Evolutionary conservation across 345 rosid species (phyloP).

Genomic region (Cochlearia excelsa): DNA sequence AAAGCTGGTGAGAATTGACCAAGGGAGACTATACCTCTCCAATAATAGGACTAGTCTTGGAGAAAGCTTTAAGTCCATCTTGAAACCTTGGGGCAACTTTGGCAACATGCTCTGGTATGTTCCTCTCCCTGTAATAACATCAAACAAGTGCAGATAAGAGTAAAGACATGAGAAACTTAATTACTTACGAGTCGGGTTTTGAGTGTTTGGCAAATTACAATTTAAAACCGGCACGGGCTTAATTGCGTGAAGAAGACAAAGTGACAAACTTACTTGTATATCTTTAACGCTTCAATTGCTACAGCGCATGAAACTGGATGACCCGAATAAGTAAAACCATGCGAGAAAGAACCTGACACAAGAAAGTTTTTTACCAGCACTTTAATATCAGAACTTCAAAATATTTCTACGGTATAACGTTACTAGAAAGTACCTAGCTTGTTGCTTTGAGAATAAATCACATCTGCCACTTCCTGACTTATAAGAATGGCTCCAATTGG

Average conservation of each 20-base stretch:
- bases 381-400: conserved; percentile 1
- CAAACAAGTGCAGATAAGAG: background rate
- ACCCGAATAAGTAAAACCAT: conserved; percentile 96
- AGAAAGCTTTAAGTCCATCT: conserved; percentile 77
- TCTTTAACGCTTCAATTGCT: conserved; percentile 69
- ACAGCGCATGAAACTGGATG: conserved; percentile 96
- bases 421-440: conserved; percentile 61
- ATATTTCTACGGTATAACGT: conserved; percentile 1
- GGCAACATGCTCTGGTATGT: conserved; percentile 56
- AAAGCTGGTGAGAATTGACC: background rate
- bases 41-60: conserved; percentile 65
- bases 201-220: conserved; percentile 1
- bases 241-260: background rate
- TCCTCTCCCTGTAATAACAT: conserved; percentile 63
- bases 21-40: conserved; percentile 63
- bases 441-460: conserved; percentile 88
- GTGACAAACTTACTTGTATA: conserved; percentile 55
- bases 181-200: background rate
- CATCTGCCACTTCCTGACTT: conserved; percentile 82
- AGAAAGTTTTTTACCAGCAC: background rate
- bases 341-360: conserved; percentile 68
- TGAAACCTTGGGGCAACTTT: conserved; percentile 71
- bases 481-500: conserved; percentile 92
- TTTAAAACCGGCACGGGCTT: background rate
- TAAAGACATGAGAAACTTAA: background rate